Evolutionary conservation across 2,329 filamentous ascomycete species (phyloP), one percentile per base, ranked within the genome.

Genomic region (Cytospora piceae): DNA sequence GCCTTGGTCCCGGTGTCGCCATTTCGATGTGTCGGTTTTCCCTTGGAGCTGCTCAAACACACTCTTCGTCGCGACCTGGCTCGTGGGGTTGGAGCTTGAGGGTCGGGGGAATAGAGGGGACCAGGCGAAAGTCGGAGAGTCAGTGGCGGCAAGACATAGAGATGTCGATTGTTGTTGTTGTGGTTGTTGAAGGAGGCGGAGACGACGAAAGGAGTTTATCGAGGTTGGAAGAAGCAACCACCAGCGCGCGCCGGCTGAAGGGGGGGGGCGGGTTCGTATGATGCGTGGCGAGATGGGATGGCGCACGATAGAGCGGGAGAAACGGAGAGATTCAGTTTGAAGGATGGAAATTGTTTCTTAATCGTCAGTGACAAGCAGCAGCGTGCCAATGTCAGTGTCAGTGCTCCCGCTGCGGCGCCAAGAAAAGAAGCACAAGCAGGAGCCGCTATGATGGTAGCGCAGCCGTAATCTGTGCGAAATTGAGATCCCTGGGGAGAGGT

Each of bases 1-100:
- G 87, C 75, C 80, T 82, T 68, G 74, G 78, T 67, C 79, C 72
- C 70, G 73, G 67, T 73, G 63, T 65, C 62, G 64, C 64, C 64
- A 76, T 78, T 67, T 46, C 63, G 63, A 46, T 49, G 49, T 55
- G 46, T 46, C 32, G 29, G 58, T 65, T 63, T 67, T 67, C 66
- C 57, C 57, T 52, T 51, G 59, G 22, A 39, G 27, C 63, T 55
- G 46, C 37, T 54, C 51, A 60, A 31, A 27, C 20, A 37, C 49
- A 9, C 32, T 24, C 1, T 2, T 42, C 51, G 37, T 52, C 56
- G 32, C 57, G 63, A 27, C 24, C 49, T 31, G 42, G 39, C 12
- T 57, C 39, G 29, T 52, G 39, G 37, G 56, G 53, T 39, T 20
- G 56, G 34, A 34, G 46, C 27, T 27, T 32, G 51, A 27, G 61